A percentile compares a stretch with the other conserved stretches of the same genome.
Evolutionary conservation across 2,329 filamentous ascomycete species (phyloP).

Genomic region (Microdochium trichocladiopsis): DNA sequence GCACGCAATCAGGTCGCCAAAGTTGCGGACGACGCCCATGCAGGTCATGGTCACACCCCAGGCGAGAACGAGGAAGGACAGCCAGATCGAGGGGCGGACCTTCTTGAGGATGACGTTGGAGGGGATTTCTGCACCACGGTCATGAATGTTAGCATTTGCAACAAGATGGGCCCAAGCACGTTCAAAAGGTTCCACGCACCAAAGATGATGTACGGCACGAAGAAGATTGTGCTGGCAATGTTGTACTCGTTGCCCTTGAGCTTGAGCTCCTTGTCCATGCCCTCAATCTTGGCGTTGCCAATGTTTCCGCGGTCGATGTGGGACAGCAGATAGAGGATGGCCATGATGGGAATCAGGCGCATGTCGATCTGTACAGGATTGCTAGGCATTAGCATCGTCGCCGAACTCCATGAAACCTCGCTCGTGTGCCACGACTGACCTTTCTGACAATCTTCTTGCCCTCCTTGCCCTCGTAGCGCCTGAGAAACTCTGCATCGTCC

Average conservation of each 20-base stretch:
- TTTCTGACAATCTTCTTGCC: neutral
- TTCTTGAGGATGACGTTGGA: constrained; percentile 20
- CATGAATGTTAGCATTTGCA: neutral
- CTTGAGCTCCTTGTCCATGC: constrained; percentile 20
- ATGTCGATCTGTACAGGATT: constrained; percentile 16
- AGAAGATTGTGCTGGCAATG: constrained; percentile 14
- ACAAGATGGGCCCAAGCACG: too few species aligned
- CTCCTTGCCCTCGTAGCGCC: neutral
- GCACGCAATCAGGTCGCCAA: constrained; percentile 13
- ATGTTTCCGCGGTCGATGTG: constrained; percentile 26
- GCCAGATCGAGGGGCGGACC: constrained; percentile 2
- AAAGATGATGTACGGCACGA: constrained; percentile 22
- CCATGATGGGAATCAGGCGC: constrained; percentile 36
- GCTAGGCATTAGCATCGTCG: neutral
- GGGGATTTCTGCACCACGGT: constrained; percentile 10
- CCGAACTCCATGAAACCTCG: too few species aligned
- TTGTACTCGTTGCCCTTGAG: constrained; percentile 21
- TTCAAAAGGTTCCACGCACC: too few species aligned
- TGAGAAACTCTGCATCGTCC: neutral
- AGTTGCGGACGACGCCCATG: constrained; percentile 17
- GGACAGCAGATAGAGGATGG: constrained; percentile 44
- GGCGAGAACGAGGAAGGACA: neutral
- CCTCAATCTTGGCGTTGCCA: constrained; percentile 20
- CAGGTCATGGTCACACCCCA: constrained; percentile 13
- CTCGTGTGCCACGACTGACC: neutral